Evolutionary conservation across 2,329 filamentous ascomycete species (phyloP), one percentile per base, ranked within the genome.

Genomic region (Capronia americana): DNA sequence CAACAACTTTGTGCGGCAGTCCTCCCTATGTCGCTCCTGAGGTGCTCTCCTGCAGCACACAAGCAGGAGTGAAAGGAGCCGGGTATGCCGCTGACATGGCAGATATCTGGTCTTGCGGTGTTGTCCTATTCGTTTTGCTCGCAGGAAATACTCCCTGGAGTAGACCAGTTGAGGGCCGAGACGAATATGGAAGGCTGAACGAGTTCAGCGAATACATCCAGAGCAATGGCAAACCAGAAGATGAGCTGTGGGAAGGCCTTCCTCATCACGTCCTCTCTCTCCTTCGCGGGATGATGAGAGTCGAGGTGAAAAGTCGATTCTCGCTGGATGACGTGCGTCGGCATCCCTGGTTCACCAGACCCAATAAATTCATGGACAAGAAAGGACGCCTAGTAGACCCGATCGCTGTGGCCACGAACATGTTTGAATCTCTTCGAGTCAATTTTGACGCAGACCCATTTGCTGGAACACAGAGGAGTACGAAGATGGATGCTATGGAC

Each of bases 121-220:
- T 99, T 61, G 96, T 99, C n/a, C 83, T 99, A 3, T 99, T 99
- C 75, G 95, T 98, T 41, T 83, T 99, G 3, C 83, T 99, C 3
- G 93, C 96, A 1, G 95, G 95, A 10, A 99, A 99, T 76, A 99
- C 95, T 1, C 95, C 95, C 0, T 99, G 95, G 95, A 95, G 98
- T 75, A 92, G 95, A 75, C 95, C 95, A 0, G 94, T 93, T 2
- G 81, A 86, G 41, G 71, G 67, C 10, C 59, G 61, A 41, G 85
- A 88, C 64, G 97, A 92, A 76, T 96, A 92, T 83, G 72, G 72
- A 14, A 51, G 69, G 60, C 68, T 57, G 26, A 74, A 72, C 56
- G 95, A 99, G 79, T 99, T 91, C 73, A 87, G 91, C 73, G 93
- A 97, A 78, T 99, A 96, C 76, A 83, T 91, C 48, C 86, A 87